Percentiles rank a stretch among this genome's conserved stretches.
Conservation (phyloP, 192 early-diverging fungal species). For the Backusella luteola region DNA sequence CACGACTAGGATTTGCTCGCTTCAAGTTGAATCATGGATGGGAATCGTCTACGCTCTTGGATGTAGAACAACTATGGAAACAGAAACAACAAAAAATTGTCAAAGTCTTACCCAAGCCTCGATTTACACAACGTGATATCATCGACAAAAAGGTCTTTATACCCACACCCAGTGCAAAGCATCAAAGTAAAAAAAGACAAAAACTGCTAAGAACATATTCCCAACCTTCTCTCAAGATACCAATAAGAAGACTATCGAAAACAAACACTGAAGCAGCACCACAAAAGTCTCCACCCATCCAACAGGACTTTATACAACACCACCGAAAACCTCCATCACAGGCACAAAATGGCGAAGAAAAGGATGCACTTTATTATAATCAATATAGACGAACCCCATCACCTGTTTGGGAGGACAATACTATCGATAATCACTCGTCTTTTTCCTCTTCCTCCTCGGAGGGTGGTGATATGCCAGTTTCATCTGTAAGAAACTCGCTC, state of each 20-base stretch:
- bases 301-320: neutral
- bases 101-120: constrained; percentile 17
- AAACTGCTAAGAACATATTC: constrained; percentile 23
- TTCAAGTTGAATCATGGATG: constrained; percentile 38
- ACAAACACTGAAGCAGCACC: neutral
- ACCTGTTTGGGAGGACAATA: neutral
- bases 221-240: constrained; percentile 3
- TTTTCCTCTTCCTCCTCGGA: neutral
- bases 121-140: constrained; percentile 34
- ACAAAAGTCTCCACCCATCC: neutral
- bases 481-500: constrained; percentile 20
- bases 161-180: constrained; percentile 13
- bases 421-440: neutral
- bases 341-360: neutral
- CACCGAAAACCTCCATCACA: neutral
- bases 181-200: constrained; percentile 10
- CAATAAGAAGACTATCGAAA: neutral
- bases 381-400: neutral
- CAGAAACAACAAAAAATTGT: constrained; percentile 16
- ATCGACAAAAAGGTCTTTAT: constrained; percentile 28
- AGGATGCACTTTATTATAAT: neutral
- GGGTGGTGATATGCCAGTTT: neutral
- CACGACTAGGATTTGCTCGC: constrained; percentile 26
- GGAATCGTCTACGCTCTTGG: constrained; percentile 27
- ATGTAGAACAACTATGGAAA: constrained; percentile 34